A percentile compares a stretch with the other conserved stretches of the same genome.
Evolutionary conservation across 768 basidiomycete genomes (phyloP).

Genomic region (Pulveroboletus sp.): DNA sequence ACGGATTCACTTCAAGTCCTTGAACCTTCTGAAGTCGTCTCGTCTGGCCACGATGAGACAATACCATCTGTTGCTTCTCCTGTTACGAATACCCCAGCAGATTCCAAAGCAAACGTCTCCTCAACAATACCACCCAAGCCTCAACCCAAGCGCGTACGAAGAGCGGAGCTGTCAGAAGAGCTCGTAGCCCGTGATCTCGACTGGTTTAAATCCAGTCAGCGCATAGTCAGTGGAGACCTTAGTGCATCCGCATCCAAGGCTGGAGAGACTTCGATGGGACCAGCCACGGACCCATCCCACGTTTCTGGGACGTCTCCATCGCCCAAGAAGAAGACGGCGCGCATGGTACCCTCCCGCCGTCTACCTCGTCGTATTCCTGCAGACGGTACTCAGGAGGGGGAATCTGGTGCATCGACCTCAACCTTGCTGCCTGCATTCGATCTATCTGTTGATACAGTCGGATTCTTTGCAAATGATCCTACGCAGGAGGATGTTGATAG

Average conservation of each 20-base stretch:
- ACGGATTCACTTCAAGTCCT: background rate
- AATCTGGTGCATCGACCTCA: background rate
- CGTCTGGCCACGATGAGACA: background rate
- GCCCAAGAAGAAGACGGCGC: slow-evolving; percentile 21
- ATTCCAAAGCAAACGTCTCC: background rate
- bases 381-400: background rate
- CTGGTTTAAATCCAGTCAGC: slow-evolving; percentile 25
- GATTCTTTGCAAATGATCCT: background rate
- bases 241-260: background rate
- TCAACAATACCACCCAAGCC: slow-evolving; percentile 13
- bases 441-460: background rate
- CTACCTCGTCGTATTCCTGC: slow-evolving; percentile 18
- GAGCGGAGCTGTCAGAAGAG: slow-evolving; percentile 20
- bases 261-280: background rate
- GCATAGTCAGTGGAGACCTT: background rate
- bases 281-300: background rate
- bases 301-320: background rate
- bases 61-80: background rate
- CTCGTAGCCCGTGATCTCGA: slow-evolving; percentile 29
- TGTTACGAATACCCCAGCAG: background rate
- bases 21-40: background rate
- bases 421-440: background rate
- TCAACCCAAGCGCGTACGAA: slow-evolving; percentile 26
- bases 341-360: slow-evolving; percentile 24
- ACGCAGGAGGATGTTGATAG: slow-evolving; percentile 7